A percentile compares a stretch with the other conserved stretches of the same genome.
Evolutionary conservation across 169 alveolate genomes (phyloP).

Genomic region (Plasmodium fragile): DNA sequence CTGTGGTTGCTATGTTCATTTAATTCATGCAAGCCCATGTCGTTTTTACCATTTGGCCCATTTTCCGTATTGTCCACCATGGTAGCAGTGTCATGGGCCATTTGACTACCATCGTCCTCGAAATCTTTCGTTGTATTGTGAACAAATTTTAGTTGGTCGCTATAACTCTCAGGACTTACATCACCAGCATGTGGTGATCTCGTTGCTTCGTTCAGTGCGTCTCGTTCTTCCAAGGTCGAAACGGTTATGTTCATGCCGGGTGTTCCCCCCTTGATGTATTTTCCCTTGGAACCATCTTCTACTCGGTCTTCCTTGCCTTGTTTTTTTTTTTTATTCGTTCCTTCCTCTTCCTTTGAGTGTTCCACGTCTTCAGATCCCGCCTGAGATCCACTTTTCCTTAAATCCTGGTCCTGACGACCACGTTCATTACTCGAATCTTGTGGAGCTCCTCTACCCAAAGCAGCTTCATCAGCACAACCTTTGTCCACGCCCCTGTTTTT

Average conservation of each 20-base stretch:
- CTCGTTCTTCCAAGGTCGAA: neutral
- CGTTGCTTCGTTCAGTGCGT: neutral
- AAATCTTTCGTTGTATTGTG: neutral
- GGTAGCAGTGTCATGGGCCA: neutral
- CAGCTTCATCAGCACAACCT: constrained; percentile 2
- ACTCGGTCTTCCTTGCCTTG: neutral
- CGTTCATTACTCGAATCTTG: neutral
- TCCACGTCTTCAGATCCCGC: neutral
- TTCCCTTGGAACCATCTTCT: neutral
- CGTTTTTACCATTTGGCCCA: neutral
- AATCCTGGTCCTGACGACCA: neutral
- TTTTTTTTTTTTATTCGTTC: neutral
- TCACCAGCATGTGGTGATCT: neutral
- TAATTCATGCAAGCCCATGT: neutral
- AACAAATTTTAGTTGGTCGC: neutral
- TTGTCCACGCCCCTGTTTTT: neutral
- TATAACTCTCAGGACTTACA: neutral
- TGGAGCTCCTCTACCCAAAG: neutral
- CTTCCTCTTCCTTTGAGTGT: neutral
- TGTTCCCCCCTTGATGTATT: neutral
- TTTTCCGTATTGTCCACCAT: neutral
- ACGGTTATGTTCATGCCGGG: neutral
- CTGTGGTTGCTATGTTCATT: neutral
- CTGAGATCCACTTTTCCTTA: neutral
- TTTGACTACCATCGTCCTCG: neutral